Evolutionary conservation across 257 asterid genomes (phyloP).

Genomic region (Lavandula angustifolia): DNA sequence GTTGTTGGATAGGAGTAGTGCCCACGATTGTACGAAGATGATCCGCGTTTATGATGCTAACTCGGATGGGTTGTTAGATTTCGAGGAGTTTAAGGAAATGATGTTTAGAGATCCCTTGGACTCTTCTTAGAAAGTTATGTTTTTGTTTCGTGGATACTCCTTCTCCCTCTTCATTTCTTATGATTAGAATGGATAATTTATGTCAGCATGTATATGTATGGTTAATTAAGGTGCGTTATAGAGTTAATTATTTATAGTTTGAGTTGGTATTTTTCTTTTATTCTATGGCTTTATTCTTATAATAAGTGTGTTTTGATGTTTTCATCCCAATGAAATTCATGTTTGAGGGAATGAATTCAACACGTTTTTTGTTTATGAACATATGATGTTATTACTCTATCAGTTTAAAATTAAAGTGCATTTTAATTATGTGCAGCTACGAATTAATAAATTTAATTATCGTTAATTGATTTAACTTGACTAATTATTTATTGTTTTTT

Average conservation of each 20-base stretch:
- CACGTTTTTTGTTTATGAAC: no score
- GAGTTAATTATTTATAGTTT: not conserved
- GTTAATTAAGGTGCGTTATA: not conserved
- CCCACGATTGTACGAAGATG: conserved; percentile 45
- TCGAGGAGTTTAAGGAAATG: conserved; percentile 66
- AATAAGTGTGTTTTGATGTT: no score
- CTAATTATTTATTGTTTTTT: no score
- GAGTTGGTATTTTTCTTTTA: not conserved
- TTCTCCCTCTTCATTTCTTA: not conserved
- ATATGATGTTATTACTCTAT: no score
- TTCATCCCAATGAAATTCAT: no score
- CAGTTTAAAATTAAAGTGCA: no score
- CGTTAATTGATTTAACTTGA: no score
- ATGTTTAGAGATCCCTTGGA: conserved; percentile 38
- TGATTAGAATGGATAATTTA: not conserved
- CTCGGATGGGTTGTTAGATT: conserved; percentile 63
- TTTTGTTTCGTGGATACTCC: no score
- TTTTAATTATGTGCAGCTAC: no score
- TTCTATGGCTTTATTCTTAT: not conserved
- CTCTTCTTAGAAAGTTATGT: not conserved
- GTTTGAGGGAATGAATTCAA: no score
- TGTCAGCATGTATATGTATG: not conserved
- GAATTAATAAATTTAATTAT: no score
- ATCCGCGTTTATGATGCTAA: conserved; percentile 49
- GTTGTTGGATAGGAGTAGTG: conserved; percentile 42